A percentile compares a stretch with the other conserved stretches of the same genome.
These are phyloP conservation scores for Pleurotus tuber-regium DNA, from an alignment of 768 basidiomycete genomes.

Conservation along the genomic window DNA sequence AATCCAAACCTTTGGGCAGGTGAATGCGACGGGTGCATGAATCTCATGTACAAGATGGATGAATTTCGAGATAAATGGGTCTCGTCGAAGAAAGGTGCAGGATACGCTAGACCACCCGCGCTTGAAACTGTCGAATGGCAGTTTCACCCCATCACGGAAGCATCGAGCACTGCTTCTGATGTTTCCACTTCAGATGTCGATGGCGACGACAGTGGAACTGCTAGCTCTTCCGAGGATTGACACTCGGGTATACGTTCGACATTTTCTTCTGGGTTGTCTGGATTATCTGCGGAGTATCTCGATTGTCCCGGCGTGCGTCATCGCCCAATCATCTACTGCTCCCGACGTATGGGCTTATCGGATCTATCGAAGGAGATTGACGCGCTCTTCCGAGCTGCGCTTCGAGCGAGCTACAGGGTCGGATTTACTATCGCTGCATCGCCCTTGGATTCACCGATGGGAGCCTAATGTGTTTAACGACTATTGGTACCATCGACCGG, in stretches of 20 bases:
- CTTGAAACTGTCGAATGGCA: constrained; percentile 8
- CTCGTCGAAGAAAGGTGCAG: constrained; percentile 1
- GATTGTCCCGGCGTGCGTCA: neutral
- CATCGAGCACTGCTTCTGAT: constrained; percentile 10
- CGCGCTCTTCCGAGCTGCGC: neutral
- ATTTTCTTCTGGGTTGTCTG: neutral
- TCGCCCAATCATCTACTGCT: neutral
- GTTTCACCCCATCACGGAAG: constrained; percentile 1
- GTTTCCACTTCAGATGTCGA: constrained; percentile 5
- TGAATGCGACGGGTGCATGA: constrained; percentile 9
- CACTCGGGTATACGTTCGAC: neutral
- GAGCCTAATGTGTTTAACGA: too few relatives aligned
- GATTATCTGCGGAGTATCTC: constrained; percentile 6
- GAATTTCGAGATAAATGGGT: constrained; percentile 8
- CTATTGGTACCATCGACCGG: too few relatives aligned
- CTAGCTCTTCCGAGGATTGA: constrained; percentile 2
- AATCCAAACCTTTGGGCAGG: constrained; percentile 7
- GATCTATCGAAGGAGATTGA: neutral
- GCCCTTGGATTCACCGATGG: neutral
- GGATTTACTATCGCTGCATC: neutral
- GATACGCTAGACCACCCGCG: constrained; percentile 2
- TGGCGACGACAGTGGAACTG: constrained; percentile 4
- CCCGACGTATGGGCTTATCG: constrained; percentile 1
- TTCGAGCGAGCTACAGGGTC: neutral
- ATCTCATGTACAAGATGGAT: constrained; percentile 6